phyloP scores from a whole-genome alignment of 78 protist species.

The Capsaspora owczarzaki region DNA sequence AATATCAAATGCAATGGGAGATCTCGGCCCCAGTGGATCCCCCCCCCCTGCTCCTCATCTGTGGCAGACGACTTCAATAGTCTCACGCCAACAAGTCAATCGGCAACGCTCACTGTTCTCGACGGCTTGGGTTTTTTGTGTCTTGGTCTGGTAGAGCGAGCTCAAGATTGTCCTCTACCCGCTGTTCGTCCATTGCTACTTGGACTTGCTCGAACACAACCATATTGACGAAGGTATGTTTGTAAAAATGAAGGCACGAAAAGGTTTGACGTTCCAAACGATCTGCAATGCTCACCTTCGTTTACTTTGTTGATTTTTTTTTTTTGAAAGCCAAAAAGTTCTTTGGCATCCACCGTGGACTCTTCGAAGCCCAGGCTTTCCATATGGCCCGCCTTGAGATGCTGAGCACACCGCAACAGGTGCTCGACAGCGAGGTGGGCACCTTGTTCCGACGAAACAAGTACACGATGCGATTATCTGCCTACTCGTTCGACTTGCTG shows the following conservation, averaged over 20 bases:
- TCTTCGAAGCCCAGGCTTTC: too few relatives aligned
- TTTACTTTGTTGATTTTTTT: too few relatives aligned
- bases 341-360: too few relatives aligned
- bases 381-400: too few relatives aligned
- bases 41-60: too few relatives aligned
- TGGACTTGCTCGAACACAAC: conserved; percentile 49
- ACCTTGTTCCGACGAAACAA: background rate
- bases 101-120: background rate
- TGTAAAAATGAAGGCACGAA: background rate
- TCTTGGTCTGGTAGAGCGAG: conserved; percentile 23
- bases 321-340: too few relatives aligned
- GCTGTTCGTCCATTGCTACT: conserved; percentile 56
- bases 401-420: too few relatives aligned
- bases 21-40: too few relatives aligned
- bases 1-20: too few relatives aligned
- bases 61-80: background rate
- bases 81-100: background rate
- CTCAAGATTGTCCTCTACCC: conserved; percentile 57
- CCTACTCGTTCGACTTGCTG: conserved; percentile 45
- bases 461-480: conserved; percentile 24
- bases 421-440: conserved; percentile 40
- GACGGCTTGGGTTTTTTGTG: background rate
- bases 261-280: too few relatives aligned
- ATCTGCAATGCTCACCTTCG: too few relatives aligned
- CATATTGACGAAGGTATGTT: conserved; percentile 21